Percentiles rank a stretch among this genome's conserved stretches.
Evolutionary conservation across 2,329 filamentous ascomycete species (phyloP).

Genomic region (Stagonosporopsis cucurbitacearum): DNA sequence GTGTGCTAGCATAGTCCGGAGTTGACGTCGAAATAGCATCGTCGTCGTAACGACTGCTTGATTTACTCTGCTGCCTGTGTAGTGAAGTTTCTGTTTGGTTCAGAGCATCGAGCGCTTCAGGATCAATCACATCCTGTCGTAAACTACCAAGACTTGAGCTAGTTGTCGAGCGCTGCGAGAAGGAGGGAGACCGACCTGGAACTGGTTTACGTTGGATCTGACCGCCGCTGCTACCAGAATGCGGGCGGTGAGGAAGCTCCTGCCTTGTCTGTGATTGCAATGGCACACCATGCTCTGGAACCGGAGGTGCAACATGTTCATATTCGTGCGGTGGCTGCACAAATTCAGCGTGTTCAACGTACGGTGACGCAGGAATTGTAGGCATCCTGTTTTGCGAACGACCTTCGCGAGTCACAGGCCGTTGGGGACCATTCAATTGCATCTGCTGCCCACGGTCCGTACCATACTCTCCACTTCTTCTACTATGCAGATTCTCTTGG

Average conservation of each 20-base stretch:
- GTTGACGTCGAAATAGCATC: conserved; percentile 69
- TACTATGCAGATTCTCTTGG: conserved; percentile 39
- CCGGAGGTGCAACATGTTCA: conserved; percentile 43
- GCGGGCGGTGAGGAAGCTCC: conserved; percentile 35
- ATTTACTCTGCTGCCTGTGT: conserved; percentile 43
- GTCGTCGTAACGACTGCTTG: conserved; percentile 66
- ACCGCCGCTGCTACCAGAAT: conserved; percentile 34
- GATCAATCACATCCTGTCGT: conserved; percentile 54
- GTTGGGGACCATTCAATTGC: conserved; percentile 54
- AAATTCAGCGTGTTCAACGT: conserved; percentile 49
- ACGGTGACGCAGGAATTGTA: conserved; percentile 56
- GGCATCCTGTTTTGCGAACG: conserved; percentile 48
- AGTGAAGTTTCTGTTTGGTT: conserved; percentile 35
- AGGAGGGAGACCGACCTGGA: conserved; percentile 50
- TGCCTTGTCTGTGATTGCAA: conserved; percentile 30
- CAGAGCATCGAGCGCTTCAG: conserved; percentile 53
- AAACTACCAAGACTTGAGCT: conserved; percentile 54
- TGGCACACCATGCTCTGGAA: conserved; percentile 45
- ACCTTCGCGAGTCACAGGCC: conserved; percentile 63
- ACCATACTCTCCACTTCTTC: conserved; percentile 43
- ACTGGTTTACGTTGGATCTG: conserved; percentile 49
- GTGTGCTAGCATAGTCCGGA: conserved; percentile 79
- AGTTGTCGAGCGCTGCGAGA: conserved; percentile 47
- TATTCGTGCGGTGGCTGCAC: conserved; percentile 40
- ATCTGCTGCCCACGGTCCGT: conserved; percentile 29